Percentiles rank a stretch among this genome's conserved stretches.
Evolutionary conservation across 2,329 filamentous ascomycete species (phyloP).

Genomic region (Hirsutella thompsonii): DNA sequence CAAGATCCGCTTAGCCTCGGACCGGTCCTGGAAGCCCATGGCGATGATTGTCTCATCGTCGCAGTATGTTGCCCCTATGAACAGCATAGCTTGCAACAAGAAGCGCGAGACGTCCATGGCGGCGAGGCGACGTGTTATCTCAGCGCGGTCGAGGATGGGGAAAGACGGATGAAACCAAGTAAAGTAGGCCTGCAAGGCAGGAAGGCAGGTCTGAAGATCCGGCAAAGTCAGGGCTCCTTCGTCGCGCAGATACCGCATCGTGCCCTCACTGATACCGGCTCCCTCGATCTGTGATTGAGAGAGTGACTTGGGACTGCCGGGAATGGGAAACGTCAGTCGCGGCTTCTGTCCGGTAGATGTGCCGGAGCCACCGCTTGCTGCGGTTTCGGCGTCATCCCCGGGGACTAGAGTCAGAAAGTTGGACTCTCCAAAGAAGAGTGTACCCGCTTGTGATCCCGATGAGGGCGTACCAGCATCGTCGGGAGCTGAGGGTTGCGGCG

Average conservation of each 20-base stretch:
- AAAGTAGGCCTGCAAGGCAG: slow-evolving; percentile 37
- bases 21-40: slow-evolving; percentile 33
- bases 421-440: slow-evolving; percentile 24
- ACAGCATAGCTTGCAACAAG: slow-evolving; percentile 38
- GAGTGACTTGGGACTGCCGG: slow-evolving; percentile 12
- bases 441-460: slow-evolving; percentile 11
- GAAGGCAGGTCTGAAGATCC: slow-evolving; percentile 24
- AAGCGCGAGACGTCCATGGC: slow-evolving; percentile 31
- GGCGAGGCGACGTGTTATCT: slow-evolving; percentile 24
- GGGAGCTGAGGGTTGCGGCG: slow-evolving; percentile 1
- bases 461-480: slow-evolving; percentile 2
- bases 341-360: slow-evolving; percentile 7
- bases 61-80: slow-evolving; percentile 40
- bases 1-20: slow-evolving; percentile 34
- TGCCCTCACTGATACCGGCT: slow-evolving; percentile 29
- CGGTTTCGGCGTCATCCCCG: slow-evolving; percentile 7
- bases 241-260: slow-evolving; percentile 34
- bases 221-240: slow-evolving; percentile 32
- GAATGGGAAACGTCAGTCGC: slow-evolving; percentile 17
- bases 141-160: slow-evolving; percentile 34
- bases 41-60: slow-evolving; percentile 27
- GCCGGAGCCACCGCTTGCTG: slow-evolving; percentile 1
- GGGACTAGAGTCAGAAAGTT: slow-evolving; percentile 24
- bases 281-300: slow-evolving; percentile 5
- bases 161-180: slow-evolving; percentile 44